Conservation (phyloP, 768 basidiomycete genomes). For the Strobilomyces echinocephalus region DNA sequence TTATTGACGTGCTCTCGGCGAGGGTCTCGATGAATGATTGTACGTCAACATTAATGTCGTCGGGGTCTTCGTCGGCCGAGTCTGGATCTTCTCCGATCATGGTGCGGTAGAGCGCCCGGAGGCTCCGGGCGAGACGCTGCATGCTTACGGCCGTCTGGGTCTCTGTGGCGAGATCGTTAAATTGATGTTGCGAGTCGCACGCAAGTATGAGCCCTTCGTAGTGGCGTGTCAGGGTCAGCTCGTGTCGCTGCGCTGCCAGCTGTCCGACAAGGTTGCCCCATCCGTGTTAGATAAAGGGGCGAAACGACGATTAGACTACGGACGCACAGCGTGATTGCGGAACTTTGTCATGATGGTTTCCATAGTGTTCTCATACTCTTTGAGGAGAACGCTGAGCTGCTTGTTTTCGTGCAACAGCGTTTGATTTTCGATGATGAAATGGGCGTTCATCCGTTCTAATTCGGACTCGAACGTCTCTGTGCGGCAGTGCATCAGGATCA, state of each 20-base stretch:
- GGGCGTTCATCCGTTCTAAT: constrained; percentile 84
- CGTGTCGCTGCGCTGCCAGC: constrained; percentile 91
- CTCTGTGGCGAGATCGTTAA: constrained; percentile 53
- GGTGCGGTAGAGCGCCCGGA: constrained; percentile 68
- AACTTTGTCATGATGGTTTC: constrained; percentile 98
- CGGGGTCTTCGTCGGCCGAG: constrained; percentile 23
- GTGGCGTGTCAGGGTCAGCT: constrained; percentile 79
- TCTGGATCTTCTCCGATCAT: constrained; percentile 57
- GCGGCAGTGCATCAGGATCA: constrained; percentile 13
- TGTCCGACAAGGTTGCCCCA: constrained; percentile 29
- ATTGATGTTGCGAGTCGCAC: constrained; percentile 53
- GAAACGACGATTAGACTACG: not conserved
- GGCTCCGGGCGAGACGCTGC: constrained; percentile 62
- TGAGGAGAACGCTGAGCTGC: constrained; percentile 80
- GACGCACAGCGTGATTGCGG: constrained; percentile 79
- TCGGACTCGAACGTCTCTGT: constrained; percentile 90
- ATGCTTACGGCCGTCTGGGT: constrained; percentile 62
- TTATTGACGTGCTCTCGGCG: constrained; percentile 34
- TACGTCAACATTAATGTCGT: constrained; percentile 39
- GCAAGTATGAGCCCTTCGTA: constrained; percentile 78
- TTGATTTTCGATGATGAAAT: constrained; percentile 92
- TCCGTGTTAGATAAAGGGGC: constrained; percentile 1
- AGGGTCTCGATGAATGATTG: constrained; percentile 41
- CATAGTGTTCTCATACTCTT: constrained; percentile 92
- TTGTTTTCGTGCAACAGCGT: constrained; percentile 91